A percentile compares a stretch with the other conserved stretches of the same genome.
Evolutionary conservation across 352 stramenopile genomes (phyloP).

Genomic region (Phytophthora lateralis): DNA sequence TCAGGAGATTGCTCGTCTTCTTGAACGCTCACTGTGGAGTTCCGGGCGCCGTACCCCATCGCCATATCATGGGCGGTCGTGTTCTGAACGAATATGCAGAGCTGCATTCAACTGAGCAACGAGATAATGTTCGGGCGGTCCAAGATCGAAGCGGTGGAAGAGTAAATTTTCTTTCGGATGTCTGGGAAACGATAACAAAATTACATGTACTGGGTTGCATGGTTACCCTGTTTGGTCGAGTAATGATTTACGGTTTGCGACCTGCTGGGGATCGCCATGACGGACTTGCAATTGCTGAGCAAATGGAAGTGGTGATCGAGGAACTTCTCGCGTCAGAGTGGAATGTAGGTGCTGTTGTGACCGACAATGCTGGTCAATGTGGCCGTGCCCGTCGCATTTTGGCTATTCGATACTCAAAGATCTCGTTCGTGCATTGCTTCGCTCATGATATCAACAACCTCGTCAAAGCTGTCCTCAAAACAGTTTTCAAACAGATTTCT

Average conservation of each 20-base stretch:
- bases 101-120: conserved; percentile 8
- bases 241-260: conserved; percentile 12
- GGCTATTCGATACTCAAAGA: conserved; percentile 13
- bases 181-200: conserved; percentile 11
- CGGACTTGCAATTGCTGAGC: conserved; percentile 11
- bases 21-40: conserved; percentile 18
- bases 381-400: conserved; percentile 18
- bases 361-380: conserved; percentile 21
- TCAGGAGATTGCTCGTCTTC: conserved; percentile 1
- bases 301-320: conserved; percentile 14
- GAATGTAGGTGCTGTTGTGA: conserved; percentile 15
- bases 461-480: conserved; percentile 21
- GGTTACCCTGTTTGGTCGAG: conserved; percentile 6
- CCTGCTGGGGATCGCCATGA: conserved; percentile 11
- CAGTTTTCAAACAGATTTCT: conserved; percentile 8
- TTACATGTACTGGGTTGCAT: conserved; percentile 13
- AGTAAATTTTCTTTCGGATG: conserved; percentile 15
- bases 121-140: neutral
- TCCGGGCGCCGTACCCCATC: conserved; percentile 1
- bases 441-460: conserved; percentile 31
- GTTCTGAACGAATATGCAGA: conserved; percentile 14
- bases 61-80: conserved; percentile 4
- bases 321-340: conserved; percentile 7
- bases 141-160: conserved; percentile 18
- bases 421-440: conserved; percentile 20